Percentiles rank a stretch among this genome's conserved stretches.
Conservation (phyloP, 1,284 basidiomycete genomes). For the Trichosporon ovoides region DNA sequence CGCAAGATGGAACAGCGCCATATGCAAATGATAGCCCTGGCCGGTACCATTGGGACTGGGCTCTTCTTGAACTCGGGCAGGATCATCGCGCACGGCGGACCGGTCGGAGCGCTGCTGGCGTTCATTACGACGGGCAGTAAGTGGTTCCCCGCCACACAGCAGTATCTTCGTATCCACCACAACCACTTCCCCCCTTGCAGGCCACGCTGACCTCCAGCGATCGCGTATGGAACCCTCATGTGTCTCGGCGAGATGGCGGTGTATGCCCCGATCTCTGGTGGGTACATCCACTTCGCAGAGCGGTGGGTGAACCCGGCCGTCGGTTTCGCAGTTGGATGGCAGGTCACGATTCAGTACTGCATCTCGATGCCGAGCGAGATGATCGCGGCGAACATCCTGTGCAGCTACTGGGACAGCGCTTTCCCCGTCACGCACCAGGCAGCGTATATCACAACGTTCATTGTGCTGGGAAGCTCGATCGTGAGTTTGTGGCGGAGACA, state of each 20-base stretch:
- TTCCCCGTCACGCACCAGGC: slow-evolving; percentile 11
- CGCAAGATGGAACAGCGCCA: slow-evolving; percentile 35
- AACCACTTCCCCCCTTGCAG: too few relatives aligned
- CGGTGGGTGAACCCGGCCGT: slow-evolving; percentile 35
- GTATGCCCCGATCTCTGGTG: slow-evolving; percentile 37
- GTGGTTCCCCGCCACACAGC: background rate
- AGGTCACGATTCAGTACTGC: slow-evolving; percentile 49
- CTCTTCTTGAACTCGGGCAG: slow-evolving; percentile 74
- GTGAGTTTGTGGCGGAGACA: background rate
- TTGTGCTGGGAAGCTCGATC: slow-evolving; percentile 4
- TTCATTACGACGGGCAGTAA: slow-evolving; percentile 11
- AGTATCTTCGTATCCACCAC: too few relatives aligned
- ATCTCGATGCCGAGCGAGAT: slow-evolving; percentile 68
- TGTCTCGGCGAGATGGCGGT: slow-evolving; percentile 46
- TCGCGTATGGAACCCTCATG: slow-evolving; percentile 17
- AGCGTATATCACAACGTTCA: slow-evolving; percentile 15
- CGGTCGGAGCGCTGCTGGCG: slow-evolving; percentile 42
- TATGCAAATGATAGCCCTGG: slow-evolving; percentile 36
- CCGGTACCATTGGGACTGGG: slow-evolving; percentile 55
- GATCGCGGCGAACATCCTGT: slow-evolving; percentile 64
- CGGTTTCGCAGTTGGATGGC: slow-evolving; percentile 32
- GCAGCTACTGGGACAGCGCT: slow-evolving; percentile 65
- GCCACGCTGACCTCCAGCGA: background rate
- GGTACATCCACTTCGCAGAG: slow-evolving; percentile 39
- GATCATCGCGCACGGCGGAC: slow-evolving; percentile 50